Conservation (phyloP, 2,329 filamentous ascomycete species). For the Pseudogymnoascus sp. region DNA sequence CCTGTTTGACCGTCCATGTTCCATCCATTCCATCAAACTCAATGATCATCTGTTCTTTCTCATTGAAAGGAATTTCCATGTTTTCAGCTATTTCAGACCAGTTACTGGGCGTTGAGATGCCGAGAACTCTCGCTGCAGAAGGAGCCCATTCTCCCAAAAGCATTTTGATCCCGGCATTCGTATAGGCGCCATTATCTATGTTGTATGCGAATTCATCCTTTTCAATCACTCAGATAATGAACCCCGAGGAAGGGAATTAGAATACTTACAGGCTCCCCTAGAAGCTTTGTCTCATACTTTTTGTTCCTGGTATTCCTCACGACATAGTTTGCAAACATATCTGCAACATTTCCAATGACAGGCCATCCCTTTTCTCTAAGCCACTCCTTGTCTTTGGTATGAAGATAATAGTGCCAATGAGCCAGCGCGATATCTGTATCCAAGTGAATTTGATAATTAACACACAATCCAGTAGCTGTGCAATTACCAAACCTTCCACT, state of each 20-base stretch:
- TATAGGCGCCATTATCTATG: too few relatives aligned
- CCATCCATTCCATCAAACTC: constrained; percentile 16
- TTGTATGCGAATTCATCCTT: too few relatives aligned
- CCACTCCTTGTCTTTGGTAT: constrained; percentile 10
- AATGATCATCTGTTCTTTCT: not conserved
- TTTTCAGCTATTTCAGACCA: not conserved
- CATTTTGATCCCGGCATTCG: not conserved
- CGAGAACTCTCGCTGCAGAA: not conserved
- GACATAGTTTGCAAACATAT: constrained; percentile 9
- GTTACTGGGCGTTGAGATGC: not conserved
- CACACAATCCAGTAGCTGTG: constrained; percentile 14
- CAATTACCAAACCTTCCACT: constrained; percentile 16
- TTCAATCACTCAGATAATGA: too few relatives aligned
- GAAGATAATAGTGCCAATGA: constrained; percentile 6
- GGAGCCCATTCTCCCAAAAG: not conserved
- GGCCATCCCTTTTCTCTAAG: constrained; percentile 14
- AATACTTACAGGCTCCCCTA: too few relatives aligned
- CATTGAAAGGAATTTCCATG: not conserved
- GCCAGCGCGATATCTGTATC: constrained; percentile 15
- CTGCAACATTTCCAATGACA: constrained; percentile 11
- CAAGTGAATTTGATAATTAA: constrained; percentile 19
- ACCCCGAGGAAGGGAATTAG: too few relatives aligned
- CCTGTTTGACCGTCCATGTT: constrained; percentile 17
- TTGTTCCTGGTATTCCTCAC: too few relatives aligned
- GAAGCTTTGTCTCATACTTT: too few relatives aligned